Evolutionary conservation across 148 eudicot species (phyloP).

Genomic region (Fallopia convolvulus): DNA sequence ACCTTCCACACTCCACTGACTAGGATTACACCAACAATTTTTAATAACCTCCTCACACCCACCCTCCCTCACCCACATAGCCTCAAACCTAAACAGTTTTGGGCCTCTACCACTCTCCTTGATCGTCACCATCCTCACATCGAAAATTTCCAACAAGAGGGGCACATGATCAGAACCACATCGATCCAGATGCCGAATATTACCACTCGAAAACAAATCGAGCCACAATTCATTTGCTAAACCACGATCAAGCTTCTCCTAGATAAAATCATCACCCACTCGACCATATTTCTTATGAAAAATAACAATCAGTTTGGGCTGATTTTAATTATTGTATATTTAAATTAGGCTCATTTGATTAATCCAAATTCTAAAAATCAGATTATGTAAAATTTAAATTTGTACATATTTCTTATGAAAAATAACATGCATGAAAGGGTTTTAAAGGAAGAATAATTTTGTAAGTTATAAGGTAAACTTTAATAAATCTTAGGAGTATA

Average conservation of each 20-base stretch:
- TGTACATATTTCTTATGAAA: too few relatives aligned
- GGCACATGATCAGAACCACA: not conserved
- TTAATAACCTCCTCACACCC: not conserved
- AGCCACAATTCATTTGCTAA: not conserved
- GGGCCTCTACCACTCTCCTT: not conserved
- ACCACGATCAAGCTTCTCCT: not conserved
- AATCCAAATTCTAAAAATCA: too few relatives aligned
- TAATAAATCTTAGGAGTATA: too few relatives aligned
- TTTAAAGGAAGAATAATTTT: too few relatives aligned
- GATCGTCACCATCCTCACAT: not conserved
- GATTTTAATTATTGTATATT: too few relatives aligned
- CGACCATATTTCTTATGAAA: too few relatives aligned
- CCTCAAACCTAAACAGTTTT: not conserved
- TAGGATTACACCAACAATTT: not conserved
- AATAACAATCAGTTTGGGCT: too few relatives aligned
- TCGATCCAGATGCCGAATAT: not conserved
- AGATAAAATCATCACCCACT: not conserved
- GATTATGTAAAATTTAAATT: too few relatives aligned
- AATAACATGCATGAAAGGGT: too few relatives aligned
- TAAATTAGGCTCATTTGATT: too few relatives aligned
- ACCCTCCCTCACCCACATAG: not conserved
- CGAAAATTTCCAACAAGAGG: not conserved
- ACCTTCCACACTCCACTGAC: not conserved
- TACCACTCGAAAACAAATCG: not conserved
- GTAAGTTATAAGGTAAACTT: too few relatives aligned